Conservation (phyloP, 768 basidiomycete species). For the Leccinum olivaceopallidum region DNA sequence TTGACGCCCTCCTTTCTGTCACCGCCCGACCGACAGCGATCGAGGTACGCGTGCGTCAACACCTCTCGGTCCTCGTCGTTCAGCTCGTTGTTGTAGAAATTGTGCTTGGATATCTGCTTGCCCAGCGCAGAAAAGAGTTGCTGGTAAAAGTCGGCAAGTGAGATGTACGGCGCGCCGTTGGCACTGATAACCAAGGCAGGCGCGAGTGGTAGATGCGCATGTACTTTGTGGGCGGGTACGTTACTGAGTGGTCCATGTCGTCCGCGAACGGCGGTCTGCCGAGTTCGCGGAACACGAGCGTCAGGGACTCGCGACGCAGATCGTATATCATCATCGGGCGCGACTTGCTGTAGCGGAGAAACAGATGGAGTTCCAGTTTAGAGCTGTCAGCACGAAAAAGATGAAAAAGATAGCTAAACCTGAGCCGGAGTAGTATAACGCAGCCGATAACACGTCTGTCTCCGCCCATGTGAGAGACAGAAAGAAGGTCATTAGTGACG, state of each 20-base stretch:
- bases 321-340: slow-evolving; percentile 48
- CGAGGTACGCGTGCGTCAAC: slow-evolving; percentile 46
- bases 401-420: slow-evolving; percentile 55
- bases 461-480: too few relatives aligned
- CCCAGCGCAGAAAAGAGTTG: slow-evolving; percentile 47
- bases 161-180: slow-evolving; percentile 49
- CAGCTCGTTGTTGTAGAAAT: slow-evolving; percentile 63
- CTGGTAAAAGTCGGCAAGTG: slow-evolving; percentile 53
- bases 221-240: slow-evolving; percentile 46
- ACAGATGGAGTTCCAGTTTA: slow-evolving; percentile 23
- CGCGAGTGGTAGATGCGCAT: slow-evolving; percentile 59
- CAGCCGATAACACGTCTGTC: slow-evolving; percentile 64
- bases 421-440: slow-evolving; percentile 61
- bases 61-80: slow-evolving; percentile 43
- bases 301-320: slow-evolving; percentile 43
- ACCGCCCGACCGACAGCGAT: slow-evolving; percentile 40
- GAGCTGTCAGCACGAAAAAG: slow-evolving; percentile 47
- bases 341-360: slow-evolving; percentile 24
- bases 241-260: slow-evolving; percentile 57
- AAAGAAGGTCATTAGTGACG: slow-evolving; percentile 18
- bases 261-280: slow-evolving; percentile 42
- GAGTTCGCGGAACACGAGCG: slow-evolving; percentile 47
- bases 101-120: slow-evolving; percentile 45
- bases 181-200: slow-evolving; percentile 61
- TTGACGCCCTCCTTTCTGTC: slow-evolving; percentile 47